These are phyloP conservation scores for Pichia sp. DNA, from an alignment of 1,139 yeast species.

Conservation along the genomic window DNA sequence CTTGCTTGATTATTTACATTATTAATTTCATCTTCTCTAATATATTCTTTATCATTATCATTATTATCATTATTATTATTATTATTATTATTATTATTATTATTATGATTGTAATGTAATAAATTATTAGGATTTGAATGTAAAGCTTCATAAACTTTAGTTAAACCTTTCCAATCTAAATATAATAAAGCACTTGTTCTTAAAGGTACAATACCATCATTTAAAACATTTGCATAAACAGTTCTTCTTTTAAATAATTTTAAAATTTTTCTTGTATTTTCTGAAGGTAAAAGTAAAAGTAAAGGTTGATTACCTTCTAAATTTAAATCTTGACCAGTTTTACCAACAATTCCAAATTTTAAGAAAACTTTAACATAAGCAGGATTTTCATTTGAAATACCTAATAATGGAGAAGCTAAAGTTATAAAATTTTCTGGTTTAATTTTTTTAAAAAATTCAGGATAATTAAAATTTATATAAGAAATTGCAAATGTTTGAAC, in stretches of 20 bases:
- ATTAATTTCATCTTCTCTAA: background rate
- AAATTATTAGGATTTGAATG: conserved; percentile 9
- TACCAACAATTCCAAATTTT: conserved; percentile 85
- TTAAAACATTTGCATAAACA: conserved; percentile 69
- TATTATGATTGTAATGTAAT: conserved; percentile 7
- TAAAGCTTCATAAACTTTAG: conserved; percentile 36
- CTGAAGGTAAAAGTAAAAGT: conserved; percentile 67
- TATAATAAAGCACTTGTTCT: conserved; percentile 79
- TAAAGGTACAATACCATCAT: conserved; percentile 87
- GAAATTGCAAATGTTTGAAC: conserved; percentile 90
- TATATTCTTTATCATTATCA: no score
- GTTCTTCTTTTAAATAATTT: conserved; percentile 63
- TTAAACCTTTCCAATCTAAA: conserved; percentile 63
- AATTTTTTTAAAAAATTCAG: conserved; percentile 56
- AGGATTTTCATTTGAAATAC: conserved; percentile 83
- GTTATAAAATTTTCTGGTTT: conserved; percentile 79
- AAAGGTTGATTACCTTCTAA: conserved; percentile 58
- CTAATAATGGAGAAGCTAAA: conserved; percentile 82
- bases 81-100: conserved; percentile 7
- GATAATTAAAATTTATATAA: conserved; percentile 62
- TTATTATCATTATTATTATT: no score
- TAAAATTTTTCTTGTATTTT: conserved; percentile 67
- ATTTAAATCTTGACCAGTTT: conserved; percentile 89
- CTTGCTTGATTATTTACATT: conserved; percentile 13
- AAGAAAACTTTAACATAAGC: conserved; percentile 76